Base-by-base conservation (phyloP, 768 basidiomycete species). In the Suillus ampliporus region DNA sequence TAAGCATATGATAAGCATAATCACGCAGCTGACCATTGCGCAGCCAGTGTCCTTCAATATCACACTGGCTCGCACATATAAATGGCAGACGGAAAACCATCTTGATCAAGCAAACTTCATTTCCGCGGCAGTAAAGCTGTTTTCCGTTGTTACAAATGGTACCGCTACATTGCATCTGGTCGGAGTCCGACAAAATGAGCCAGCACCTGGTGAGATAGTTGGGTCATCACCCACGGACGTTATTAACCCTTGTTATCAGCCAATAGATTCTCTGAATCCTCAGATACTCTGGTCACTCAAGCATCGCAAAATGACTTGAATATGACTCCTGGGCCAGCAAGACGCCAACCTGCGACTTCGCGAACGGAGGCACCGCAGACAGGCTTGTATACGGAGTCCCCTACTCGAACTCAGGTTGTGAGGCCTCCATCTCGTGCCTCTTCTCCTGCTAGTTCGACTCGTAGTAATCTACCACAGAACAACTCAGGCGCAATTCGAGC, bases 21-120 rank as follows among this genome's bases (percentile, higher is more conserved):
- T 68, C 43, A 26, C 15, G 44, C 34, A 62, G 3, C 58, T 70
- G 64, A 75, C 58, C 9, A 43, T 54, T 64, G 38, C 58, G 34
- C 66, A 93, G 92, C 80, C 89, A 21, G 70, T 79, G 26, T 78
- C 82, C 21, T 91, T 97, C 77, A 91, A 89, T 69, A 82, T 98
- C 64, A 94, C 92, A 1, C 83, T 99, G 58, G 88, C 91, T n/a
- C 85, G 93, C 73, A 89, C 93, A 28, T 98, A 99, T 78, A 83
- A 80, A 73, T 99, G 96, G 95, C 84, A 89, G 71, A 92, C 94
- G 0, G 95, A 97, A 69, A 84, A 83, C 60, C 73, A 82, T 37
- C 72, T 72, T 28, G 95, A 98, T 68, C 96, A 97, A 73, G 67
- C 79, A 14, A 76, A 77, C 14, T 99, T 98, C 73, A 72, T 97